Conservation (phyloP, 2,329 filamentous ascomycete species). For the Aschersonia sp. region DNA sequence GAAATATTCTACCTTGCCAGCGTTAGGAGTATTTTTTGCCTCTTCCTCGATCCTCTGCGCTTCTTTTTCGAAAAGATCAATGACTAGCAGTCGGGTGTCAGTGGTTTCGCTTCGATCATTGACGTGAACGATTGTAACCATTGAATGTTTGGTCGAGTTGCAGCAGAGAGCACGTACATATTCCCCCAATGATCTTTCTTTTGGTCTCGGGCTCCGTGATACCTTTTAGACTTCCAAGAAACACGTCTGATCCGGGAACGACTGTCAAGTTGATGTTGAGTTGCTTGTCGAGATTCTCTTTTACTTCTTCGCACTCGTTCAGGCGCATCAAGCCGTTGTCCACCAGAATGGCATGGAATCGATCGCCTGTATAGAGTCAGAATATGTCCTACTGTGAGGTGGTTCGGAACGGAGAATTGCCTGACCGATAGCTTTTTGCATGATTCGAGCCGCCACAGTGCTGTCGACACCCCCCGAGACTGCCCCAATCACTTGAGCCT, state of each 20-base stretch:
- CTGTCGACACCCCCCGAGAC: slow-evolving; percentile 57
- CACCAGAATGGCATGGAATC: slow-evolving; percentile 58
- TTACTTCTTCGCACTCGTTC: slow-evolving; percentile 71
- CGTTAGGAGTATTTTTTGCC: slow-evolving; percentile 49
- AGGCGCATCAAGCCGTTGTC: slow-evolving; percentile 75
- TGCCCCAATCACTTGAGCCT: slow-evolving; percentile 50
- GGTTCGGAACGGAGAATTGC: slow-evolving; percentile 22
- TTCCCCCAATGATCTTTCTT: slow-evolving; percentile 68
- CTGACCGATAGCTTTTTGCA: slow-evolving; percentile 63
- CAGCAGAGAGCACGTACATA: neutral
- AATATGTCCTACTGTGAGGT: neutral
- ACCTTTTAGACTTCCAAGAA: slow-evolving; percentile 63
- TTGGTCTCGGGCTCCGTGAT: slow-evolving; percentile 70
- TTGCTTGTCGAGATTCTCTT: slow-evolving; percentile 62
- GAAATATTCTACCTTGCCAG: slow-evolving; percentile 74
- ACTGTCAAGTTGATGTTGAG: slow-evolving; percentile 86
- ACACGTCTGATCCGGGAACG: slow-evolving; percentile 63
- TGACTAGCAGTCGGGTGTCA: slow-evolving; percentile 35
- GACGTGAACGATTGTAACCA: no score
- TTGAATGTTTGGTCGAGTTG: no score
- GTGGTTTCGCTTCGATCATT: neutral
- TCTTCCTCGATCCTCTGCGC: slow-evolving; percentile 54
- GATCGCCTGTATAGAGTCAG: neutral
- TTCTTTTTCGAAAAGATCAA: slow-evolving; percentile 63
- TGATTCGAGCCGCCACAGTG: slow-evolving; percentile 75